phyloP scores from a whole-genome alignment of 129 eudicot species.

The Chrysanthemum seticuspe region DNA sequence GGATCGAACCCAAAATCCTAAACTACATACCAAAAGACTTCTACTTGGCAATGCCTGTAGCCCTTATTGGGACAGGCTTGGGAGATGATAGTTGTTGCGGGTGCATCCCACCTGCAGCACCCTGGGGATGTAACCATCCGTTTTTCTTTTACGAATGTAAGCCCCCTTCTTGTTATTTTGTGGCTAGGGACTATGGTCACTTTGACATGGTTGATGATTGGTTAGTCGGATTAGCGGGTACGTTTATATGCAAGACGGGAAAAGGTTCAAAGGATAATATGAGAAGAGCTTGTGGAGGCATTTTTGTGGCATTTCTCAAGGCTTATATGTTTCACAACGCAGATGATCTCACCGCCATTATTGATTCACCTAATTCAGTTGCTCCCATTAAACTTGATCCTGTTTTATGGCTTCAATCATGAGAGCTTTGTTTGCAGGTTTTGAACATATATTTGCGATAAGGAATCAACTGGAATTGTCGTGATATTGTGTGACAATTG shows the following conservation, averaged over 20 bases:
- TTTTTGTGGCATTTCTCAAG: constrained; percentile 34
- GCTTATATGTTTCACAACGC: constrained; percentile 29
- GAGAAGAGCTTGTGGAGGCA: constrained; percentile 36
- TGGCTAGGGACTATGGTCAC: constrained; percentile 37
- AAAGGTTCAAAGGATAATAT: constrained; percentile 34
- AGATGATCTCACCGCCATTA: constrained; percentile 21
- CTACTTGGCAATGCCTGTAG: constrained; percentile 22
- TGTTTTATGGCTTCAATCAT: constrained; percentile 11
- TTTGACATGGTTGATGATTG: constrained; percentile 35
- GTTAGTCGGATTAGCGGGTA: constrained; percentile 13
- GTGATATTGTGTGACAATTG: no score
- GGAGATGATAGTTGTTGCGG: constrained; percentile 15
- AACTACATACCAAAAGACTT: constrained; percentile 30
- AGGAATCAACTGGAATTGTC: background rate
- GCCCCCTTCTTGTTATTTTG: constrained; percentile 31
- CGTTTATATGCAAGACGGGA: constrained; percentile 28
- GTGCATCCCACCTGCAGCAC: constrained; percentile 29
- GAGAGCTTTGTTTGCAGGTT: background rate
- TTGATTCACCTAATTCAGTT: constrained; percentile 13
- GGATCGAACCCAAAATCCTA: constrained; percentile 27
- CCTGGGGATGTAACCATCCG: constrained; percentile 31
- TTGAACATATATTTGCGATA: background rate
- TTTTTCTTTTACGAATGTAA: constrained; percentile 31
- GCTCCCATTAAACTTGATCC: constrained; percentile 26
- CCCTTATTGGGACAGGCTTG: constrained; percentile 30